Base-by-base conservation (phyloP, 805 yeast species). In the Sungouiella thailandica region DNA sequence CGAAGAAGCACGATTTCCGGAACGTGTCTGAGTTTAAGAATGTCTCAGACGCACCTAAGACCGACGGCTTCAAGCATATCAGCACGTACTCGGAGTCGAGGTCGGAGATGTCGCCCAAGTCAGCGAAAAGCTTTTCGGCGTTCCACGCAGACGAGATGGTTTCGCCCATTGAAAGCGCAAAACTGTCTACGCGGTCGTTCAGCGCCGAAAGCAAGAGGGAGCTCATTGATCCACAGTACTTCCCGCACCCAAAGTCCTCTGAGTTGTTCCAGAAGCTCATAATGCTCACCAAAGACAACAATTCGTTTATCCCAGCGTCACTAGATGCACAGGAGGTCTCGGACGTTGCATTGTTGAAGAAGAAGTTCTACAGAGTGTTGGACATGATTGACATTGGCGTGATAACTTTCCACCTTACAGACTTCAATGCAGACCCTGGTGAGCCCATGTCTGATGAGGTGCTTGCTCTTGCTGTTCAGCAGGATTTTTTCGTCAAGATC, bases 241-340 rank as follows among this genome's bases (percentile, higher is more conserved):
- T 37, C 28, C 39, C 55, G 25, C 13, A 32, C 12, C 24, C 30
- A 17, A 14, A 13, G 18, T 15, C 30, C 23, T 14, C 25, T 33
- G 15, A 29, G 28, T 41, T 39, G 12, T 34, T 32, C 10, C 40
- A 30, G 11, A 51, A 34, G 25, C 65, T 58, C 40, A 58, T 85
- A 3, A 57, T 88, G 31, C 74, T 75, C 0, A 81, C 95, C 0
- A 56, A 58, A n/a, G 89, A 89, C 52, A 80, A 80, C 44, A 46
- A 45, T 11, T 58, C 55, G 10, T 89, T 75, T 51, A 57, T 59
- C 7, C 72, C 84, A 0, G 54, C 84, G 2, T 61, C 72, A 25
- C 25, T 58, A 5, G 35, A 36, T 2, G 16, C 28, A 5, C 45
- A 43, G 3, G 50, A 52, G 13, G n/a, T 48, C 5, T 28, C 23